phyloP scores from a whole-genome alignment of 257 asterid species.

The Nicotiana obtusifolia region DNA sequence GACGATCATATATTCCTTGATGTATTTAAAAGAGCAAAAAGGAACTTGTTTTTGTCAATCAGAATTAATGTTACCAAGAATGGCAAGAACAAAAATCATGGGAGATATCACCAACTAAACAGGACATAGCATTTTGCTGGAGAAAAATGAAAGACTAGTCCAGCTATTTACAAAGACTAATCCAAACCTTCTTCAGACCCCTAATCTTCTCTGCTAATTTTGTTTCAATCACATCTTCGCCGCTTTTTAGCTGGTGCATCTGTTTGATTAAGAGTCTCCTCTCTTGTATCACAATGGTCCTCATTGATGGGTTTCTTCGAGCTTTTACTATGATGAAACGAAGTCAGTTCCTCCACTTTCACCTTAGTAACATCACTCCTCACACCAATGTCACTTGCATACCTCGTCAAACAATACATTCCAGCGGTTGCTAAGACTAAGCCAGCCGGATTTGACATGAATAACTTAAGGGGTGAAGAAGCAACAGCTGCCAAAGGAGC shows the following conservation, averaged over 20 bases:
- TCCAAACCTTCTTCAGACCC: background rate
- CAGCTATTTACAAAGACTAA: background rate
- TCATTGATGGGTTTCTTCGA: background rate
- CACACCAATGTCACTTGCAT: conserved; percentile 37
- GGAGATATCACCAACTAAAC: background rate
- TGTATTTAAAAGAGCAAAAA: background rate
- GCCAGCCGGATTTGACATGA: conserved; percentile 24
- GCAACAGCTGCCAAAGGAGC: conserved; percentile 30
- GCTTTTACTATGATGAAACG: conserved; percentile 3
- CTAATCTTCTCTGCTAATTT: background rate
- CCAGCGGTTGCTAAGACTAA: conserved; percentile 21
- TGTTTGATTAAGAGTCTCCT: conserved; percentile 10
- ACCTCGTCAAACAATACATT: conserved; percentile 28
- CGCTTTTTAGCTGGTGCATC: background rate
- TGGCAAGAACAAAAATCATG: background rate
- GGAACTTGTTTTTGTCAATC: background rate
- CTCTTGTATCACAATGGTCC: background rate
- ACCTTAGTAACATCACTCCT: conserved; percentile 30
- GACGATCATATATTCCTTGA: background rate
- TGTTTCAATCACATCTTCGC: background rate
- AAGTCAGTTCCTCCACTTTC: conserved; percentile 30
- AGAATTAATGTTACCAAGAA: background rate
- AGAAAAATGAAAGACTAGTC: background rate
- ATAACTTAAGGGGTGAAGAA: conserved; percentile 24
- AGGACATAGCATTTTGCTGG: background rate